A percentile compares a stretch with the other conserved stretches of the same genome.
Conservation (phyloP, 371 early-diverging fungal species). For the Syncephalastrum racemosum region DNA sequence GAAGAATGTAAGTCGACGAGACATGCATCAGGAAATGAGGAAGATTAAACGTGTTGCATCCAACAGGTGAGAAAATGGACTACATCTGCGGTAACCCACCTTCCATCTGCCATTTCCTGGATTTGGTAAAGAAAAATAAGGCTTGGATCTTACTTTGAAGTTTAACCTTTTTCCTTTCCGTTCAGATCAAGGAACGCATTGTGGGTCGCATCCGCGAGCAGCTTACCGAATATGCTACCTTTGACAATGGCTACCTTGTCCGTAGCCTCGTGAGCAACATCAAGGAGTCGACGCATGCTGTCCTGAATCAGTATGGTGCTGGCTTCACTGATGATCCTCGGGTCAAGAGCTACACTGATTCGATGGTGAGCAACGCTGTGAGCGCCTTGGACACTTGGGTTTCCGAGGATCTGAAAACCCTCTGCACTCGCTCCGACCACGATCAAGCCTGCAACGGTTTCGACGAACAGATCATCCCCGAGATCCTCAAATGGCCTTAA, state of each 20-base stretch:
- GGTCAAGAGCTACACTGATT: conserved; percentile 27
- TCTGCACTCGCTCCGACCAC: conserved; percentile 37
- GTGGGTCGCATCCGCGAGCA: conserved; percentile 36
- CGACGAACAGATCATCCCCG: conserved; percentile 40
- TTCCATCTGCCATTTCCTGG: conserved; percentile 62
- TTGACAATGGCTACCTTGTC: conserved; percentile 36
- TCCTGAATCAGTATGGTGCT: conserved; percentile 33
- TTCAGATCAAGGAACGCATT: conserved; percentile 43
- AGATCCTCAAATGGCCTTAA: conserved; percentile 51
- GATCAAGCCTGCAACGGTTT: conserved; percentile 41
- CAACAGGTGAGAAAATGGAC: conserved; percentile 50
- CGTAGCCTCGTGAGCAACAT: conserved; percentile 27
- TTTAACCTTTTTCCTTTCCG: background rate
- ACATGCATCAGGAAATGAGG: background rate
- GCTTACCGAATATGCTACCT: conserved; percentile 24
- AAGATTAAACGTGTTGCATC: background rate
- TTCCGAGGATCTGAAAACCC: conserved; percentile 26
- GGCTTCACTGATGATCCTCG: conserved; percentile 29
- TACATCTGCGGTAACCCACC: conserved; percentile 72
- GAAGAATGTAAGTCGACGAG: conserved; percentile 50
- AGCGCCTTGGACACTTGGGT: conserved; percentile 35
- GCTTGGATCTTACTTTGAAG: background rate
- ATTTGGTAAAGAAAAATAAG: conserved; percentile 15
- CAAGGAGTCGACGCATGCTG: conserved; percentile 28
- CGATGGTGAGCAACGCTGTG: conserved; percentile 27